Conservation (phyloP, 345 rosid species). For the Alliaria petiolata region DNA sequence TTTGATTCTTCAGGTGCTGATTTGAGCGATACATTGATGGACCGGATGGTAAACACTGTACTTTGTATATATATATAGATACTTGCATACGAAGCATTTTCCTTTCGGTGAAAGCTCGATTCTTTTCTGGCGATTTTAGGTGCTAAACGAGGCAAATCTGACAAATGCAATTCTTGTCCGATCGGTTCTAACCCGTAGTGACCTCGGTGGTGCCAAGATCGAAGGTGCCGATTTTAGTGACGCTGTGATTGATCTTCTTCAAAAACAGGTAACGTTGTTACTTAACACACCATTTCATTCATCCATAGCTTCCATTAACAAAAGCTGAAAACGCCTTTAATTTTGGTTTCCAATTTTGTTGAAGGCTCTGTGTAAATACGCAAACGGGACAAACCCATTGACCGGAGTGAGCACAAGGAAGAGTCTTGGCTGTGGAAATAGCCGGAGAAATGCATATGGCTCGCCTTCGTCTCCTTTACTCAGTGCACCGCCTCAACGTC, state of each 20-base stretch:
- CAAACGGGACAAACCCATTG: slow-evolving; percentile 76
- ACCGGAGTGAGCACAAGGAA: slow-evolving; percentile 80
- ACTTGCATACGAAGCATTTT: background rate
- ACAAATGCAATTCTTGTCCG: slow-evolving; percentile 80
- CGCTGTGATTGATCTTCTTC: slow-evolving; percentile 85
- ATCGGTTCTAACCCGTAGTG: slow-evolving; percentile 86
- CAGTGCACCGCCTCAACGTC: slow-evolving; percentile 75
- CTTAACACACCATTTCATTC: background rate
- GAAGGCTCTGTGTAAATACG: slow-evolving; percentile 92
- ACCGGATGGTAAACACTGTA: slow-evolving; percentile 65
- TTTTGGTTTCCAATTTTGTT: background rate
- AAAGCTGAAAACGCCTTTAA: background rate
- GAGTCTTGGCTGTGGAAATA: slow-evolving; percentile 90
- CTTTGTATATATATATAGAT: background rate
- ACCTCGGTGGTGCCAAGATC: slow-evolving; percentile 62
- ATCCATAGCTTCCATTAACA: background rate
- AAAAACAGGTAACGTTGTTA: slow-evolving; percentile 56
- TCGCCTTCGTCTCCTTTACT: slow-evolving; percentile 79
- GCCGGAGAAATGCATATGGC: slow-evolving; percentile 78
- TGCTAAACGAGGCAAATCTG: slow-evolving; percentile 86
- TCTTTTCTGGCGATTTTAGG: slow-evolving; percentile 34
- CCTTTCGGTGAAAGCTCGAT: background rate
- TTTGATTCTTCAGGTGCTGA: slow-evolving; percentile 71
- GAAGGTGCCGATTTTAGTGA: slow-evolving; percentile 98
- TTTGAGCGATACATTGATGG: slow-evolving; percentile 97